Conservation (phyloP, 163 green algal genomes). For the Scenedesmus sp. region DNA sequence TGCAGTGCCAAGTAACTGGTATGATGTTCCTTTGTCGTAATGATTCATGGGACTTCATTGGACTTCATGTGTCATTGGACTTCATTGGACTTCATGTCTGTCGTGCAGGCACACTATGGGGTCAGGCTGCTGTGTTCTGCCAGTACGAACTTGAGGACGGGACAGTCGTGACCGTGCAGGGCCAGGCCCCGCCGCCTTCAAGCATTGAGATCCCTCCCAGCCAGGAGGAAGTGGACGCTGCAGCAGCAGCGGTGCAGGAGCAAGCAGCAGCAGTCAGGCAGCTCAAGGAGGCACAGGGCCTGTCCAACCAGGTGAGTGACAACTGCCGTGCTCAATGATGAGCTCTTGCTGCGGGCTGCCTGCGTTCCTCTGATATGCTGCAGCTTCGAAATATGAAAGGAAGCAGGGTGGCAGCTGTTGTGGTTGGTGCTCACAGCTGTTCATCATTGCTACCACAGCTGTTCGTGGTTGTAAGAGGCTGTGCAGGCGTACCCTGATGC, state of each 20-base stretch:
- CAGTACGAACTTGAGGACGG: constrained; percentile 59
- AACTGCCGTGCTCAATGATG: too few relatives aligned
- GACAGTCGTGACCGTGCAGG: constrained; percentile 34
- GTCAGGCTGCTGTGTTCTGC: constrained; percentile 63
- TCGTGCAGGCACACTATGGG: constrained; percentile 50
- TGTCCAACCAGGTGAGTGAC: constrained; percentile 58
- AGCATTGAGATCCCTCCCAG: constrained; percentile 46
- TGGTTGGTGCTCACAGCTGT: neutral
- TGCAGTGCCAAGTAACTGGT: too few relatives aligned
- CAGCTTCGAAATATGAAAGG: neutral
- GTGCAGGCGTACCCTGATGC: too few relatives aligned
- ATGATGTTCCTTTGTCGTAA: too few relatives aligned
- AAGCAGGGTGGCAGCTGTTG: neutral
- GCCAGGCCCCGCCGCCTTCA: constrained; percentile 28
- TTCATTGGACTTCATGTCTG: neutral
- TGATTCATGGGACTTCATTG: too few relatives aligned
- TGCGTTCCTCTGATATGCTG: too few relatives aligned
- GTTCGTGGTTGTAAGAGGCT: too few relatives aligned
- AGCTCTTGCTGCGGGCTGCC: too few relatives aligned
- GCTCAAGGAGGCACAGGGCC: constrained; percentile 64
- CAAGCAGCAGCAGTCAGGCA: constrained; percentile 59
- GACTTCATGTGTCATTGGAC: too few relatives aligned
- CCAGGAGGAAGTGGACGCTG: constrained; percentile 58
- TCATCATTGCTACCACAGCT: neutral
- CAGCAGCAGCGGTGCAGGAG: constrained; percentile 62